Evolutionary conservation across 805 yeast genomes (phyloP).

Genomic region (Spathaspora boniae): DNA sequence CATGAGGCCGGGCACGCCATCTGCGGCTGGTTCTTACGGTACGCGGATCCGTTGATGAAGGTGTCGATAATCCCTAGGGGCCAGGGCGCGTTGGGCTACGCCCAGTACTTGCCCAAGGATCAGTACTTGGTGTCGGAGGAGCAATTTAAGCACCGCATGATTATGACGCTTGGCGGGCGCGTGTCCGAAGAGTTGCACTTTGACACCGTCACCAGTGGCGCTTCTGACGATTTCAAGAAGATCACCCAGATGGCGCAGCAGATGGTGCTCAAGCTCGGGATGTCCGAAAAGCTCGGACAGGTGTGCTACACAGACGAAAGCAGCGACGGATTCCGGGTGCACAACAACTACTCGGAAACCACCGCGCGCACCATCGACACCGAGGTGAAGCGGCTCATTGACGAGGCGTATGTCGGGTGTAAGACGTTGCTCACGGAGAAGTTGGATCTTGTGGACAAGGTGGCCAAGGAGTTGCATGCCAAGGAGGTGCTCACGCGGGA

Average conservation of each 20-base stretch:
- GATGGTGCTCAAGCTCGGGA: slow-evolving; percentile 86
- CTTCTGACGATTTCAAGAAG: slow-evolving; percentile 88
- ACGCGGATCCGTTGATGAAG: slow-evolving; percentile 86
- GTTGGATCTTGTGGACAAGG: slow-evolving; percentile 57
- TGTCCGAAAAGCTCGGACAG: slow-evolving; percentile 79
- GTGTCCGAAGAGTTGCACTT: slow-evolving; percentile 90
- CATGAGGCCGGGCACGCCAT: slow-evolving; percentile 98
- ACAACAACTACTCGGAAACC: slow-evolving; percentile 67
- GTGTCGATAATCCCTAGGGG: slow-evolving; percentile 96
- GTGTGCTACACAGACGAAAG: slow-evolving; percentile 47
- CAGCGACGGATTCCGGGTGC: slow-evolving; percentile 48
- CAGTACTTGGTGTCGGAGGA: slow-evolving; percentile 72
- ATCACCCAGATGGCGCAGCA: slow-evolving; percentile 84
- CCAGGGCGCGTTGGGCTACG: slow-evolving; percentile 93
- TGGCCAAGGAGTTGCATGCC: slow-evolving; percentile 66
- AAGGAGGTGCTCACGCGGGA: slow-evolving; percentile 81
- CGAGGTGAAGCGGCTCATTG: slow-evolving; percentile 66
- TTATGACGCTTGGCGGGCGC: slow-evolving; percentile 93
- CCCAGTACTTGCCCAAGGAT: slow-evolving; percentile 91
- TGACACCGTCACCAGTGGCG: slow-evolving; percentile 85
- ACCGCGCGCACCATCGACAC: slow-evolving; percentile 65
- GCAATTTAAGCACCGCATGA: slow-evolving; percentile 79
- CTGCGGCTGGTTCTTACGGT: slow-evolving; percentile 87
- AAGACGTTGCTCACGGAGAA: slow-evolving; percentile 54
- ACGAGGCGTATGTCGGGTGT: slow-evolving; percentile 63